Conservation (phyloP, 345 rosid species). For the Erucastrum elatum region DNA sequence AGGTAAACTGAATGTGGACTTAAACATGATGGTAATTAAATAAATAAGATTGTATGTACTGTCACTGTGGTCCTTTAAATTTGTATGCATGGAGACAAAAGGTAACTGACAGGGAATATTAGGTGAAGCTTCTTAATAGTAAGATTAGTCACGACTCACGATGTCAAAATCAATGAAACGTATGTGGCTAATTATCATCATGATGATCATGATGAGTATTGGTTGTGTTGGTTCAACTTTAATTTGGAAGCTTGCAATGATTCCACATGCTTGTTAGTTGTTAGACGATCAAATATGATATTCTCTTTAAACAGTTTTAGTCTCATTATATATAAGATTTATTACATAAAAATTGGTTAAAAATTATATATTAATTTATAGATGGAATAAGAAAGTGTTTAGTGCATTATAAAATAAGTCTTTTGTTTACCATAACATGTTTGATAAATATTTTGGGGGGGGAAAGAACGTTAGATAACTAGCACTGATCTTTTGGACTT, state of each 20-base stretch:
- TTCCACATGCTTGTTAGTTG: slow-evolving; percentile 38
- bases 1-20: background rate
- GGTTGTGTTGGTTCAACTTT: slow-evolving; percentile 24
- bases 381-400: background rate
- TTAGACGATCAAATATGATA: slow-evolving; percentile 22
- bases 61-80: slow-evolving; percentile 1
- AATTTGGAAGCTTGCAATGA: slow-evolving; percentile 38
- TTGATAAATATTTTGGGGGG: background rate
- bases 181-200: slow-evolving; percentile 19
- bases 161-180: slow-evolving; percentile 34
- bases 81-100: slow-evolving; percentile 33
- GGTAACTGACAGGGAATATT: slow-evolving; percentile 27
- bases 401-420: background rate
- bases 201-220: slow-evolving; percentile 23
- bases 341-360: background rate
- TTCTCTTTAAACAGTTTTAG: slow-evolving; percentile 13
- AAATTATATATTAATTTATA: background rate
- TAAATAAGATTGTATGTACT: slow-evolving; percentile 1
- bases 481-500: background rate
- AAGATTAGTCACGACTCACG: slow-evolving; percentile 35
- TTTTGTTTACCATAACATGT: background rate
- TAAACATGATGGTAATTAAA: background rate
- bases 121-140: slow-evolving; percentile 37
- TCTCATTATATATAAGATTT: background rate
- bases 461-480: background rate